Conservation (phyloP, 2,329 filamentous ascomycete species). For the Colletotrichum melonis region DNA sequence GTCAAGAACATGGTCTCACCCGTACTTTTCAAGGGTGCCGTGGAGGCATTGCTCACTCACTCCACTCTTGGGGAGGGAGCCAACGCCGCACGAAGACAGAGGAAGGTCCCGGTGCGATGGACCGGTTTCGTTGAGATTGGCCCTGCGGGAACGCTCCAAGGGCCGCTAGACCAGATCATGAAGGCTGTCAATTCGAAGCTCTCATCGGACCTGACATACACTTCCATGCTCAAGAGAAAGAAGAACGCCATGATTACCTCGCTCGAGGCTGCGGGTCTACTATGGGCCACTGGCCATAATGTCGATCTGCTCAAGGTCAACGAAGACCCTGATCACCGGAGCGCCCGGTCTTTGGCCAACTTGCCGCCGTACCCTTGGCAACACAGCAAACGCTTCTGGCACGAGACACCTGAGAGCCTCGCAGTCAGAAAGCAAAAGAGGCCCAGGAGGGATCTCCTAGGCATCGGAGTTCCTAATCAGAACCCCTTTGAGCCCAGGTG, state of each 20-base stretch:
- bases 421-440: slow-evolving; percentile 13
- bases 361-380: slow-evolving; percentile 36
- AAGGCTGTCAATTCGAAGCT: background rate
- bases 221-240: background rate
- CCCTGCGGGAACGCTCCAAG: slow-evolving; percentile 1
- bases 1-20: slow-evolving; percentile 13
- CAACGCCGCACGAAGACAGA: too few relatives aligned
- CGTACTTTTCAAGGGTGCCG: background rate
- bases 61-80: too few relatives aligned
- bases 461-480: background rate
- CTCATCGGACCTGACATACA: background rate
- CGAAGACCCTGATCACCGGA: background rate
- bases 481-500: background rate
- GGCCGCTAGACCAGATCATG: slow-evolving; percentile 9
- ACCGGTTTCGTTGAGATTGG: slow-evolving; percentile 9
- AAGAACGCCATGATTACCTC: slow-evolving; percentile 2
- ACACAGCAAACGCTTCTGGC: slow-evolving; percentile 10
- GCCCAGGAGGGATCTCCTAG: slow-evolving; percentile 28
- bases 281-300: background rate
- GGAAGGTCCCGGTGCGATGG: too few relatives aligned
- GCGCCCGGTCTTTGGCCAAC: slow-evolving; percentile 1
- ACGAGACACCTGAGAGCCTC: slow-evolving; percentile 1
- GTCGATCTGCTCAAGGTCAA: background rate
- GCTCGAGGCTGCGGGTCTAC: background rate
- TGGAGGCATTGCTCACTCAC: too few relatives aligned